Base-by-base conservation (phyloP, 495 filamentous ascomycete genomes). In the Penicillium egyptiacum region DNA sequence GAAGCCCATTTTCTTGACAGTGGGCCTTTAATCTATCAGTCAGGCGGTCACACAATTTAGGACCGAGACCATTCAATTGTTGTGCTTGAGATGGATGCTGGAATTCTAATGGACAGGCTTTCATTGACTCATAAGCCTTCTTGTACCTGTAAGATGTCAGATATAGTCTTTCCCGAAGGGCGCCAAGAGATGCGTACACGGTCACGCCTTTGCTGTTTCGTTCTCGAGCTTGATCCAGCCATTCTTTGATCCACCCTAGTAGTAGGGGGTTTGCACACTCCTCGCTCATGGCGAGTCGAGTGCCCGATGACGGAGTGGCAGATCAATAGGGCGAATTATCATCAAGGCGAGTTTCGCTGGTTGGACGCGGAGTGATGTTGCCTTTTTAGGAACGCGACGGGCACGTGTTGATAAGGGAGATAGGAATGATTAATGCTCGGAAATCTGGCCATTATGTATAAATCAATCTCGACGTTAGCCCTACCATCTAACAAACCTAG, bases 41-140 rank as follows among this genome's bases (percentile, higher is more conserved):
- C 43, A 93, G 77, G 3, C 87, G 81, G 50, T 85, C 80, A 64
- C 85, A 89, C 9, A 92, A 71, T 57, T 85, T 90, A 0, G 80
- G 79, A 0, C 91, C 90, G 31, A 93, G 80, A 2, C 89, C 89
- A 45, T 85, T 84, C 19, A 94, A 74, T 60, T 88, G 81, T 60
- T 85, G 82, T 3, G 88, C 82, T 68, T 90, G 82, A 3, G 86
- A 86, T 4, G 90, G 90, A 62, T 94, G 90, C 2, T 82, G 75
- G 57, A 93, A 90, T 5, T 76, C 72, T 44, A 92, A 69, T 0
- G 90, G 90, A 58, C 89, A 94, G 23, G 82, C 81, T 75, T 88
- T 91, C 72, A 95, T 83, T 11, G 90, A 88, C 48, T 89, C 83
- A 63, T 91, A 91, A 1, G 90, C 90, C 54, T 87, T 88, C 64